Evolutionary conservation across 805 yeast genomes (phyloP), one percentile per base, ranked within the genome.

Genomic region (Lachancea mirantina): DNA sequence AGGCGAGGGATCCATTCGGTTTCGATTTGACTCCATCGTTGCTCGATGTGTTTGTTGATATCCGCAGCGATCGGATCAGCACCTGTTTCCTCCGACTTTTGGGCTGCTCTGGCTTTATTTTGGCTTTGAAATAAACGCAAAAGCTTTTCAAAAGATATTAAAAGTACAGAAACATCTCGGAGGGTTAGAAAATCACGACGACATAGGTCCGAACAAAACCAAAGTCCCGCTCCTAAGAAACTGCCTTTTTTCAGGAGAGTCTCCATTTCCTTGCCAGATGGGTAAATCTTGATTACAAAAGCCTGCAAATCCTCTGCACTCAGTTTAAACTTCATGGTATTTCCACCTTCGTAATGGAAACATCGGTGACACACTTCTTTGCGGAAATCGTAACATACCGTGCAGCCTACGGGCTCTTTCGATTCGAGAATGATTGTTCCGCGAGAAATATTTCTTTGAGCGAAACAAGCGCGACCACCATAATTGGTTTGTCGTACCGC

Each of bases 281-380:
- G 11, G 8, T 26, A 13, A 11, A 42, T 14, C 9, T 30, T 26
- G 11, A 23, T 38, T 8, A 45, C 17, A n/a, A 23, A 23, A 7
- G 32, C 38, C 13, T 16, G 21, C 22, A 32, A 30, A 11, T 40
- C 30, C n/a, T n/a, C n/a, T n/a, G n/a, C n/a, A 4, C 8, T 6
- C 8, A 67, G 41, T 35, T 61, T 69, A 32, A 53, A 45, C 41
- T 70, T 75, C 57, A 73, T 56, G 23, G 59, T 57, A 20, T 52
- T 57, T 0, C 81, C 79, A 40, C 62, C 49, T 19, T 60, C 62
- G 41, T 74, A 78, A 2, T 41, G 34, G 45, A 65, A 74, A 42
- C 85, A 78, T 38, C 49, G 45, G 6, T 68, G 61, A 48, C 85
- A 78, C 2, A 74, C 80, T 44, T 78, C 84, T 41, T 75, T 76